These are phyloP conservation scores for Spinacia oleracea DNA, from an alignment of 179 eudicot genomes.

Conservation along the genomic window DNA sequence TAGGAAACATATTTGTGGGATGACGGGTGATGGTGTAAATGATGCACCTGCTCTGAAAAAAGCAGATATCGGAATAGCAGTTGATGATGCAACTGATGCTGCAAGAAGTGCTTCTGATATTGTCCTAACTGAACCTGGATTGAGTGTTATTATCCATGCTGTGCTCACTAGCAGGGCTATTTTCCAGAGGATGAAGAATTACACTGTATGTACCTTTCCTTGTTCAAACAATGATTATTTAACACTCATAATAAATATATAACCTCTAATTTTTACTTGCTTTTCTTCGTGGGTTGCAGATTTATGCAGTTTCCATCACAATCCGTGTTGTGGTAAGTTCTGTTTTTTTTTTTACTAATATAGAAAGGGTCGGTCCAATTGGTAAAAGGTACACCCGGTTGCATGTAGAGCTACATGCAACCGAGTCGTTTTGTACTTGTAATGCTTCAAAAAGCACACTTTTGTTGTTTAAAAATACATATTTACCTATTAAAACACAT, in stretches of 20 bases:
- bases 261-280: background rate
- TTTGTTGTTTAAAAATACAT: too few relatives aligned
- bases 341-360: background rate
- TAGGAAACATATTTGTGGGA: conserved; percentile 83
- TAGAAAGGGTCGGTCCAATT: background rate
- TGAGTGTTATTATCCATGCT: conserved; percentile 87
- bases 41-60: conserved; percentile 91
- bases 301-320: conserved; percentile 89
- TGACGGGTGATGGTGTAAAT: conserved; percentile 96
- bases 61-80: conserved; percentile 94
- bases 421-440: too few relatives aligned
- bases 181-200: conserved; percentile 91
- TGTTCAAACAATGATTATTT: background rate
- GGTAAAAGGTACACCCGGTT: too few relatives aligned
- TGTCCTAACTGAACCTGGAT: conserved; percentile 86
- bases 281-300: conserved; percentile 40
- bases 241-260: background rate
- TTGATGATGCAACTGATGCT: conserved; percentile 97
- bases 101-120: conserved; percentile 91
- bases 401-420: too few relatives aligned
- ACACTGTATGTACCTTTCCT: conserved; percentile 50
- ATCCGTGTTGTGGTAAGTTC: conserved; percentile 92
- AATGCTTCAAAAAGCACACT: too few relatives aligned
- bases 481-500: too few relatives aligned
- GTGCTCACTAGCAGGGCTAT: conserved; percentile 87